Conservation (phyloP, 2,329 filamentous ascomycete species). For the Clathrospora elynae region DNA sequence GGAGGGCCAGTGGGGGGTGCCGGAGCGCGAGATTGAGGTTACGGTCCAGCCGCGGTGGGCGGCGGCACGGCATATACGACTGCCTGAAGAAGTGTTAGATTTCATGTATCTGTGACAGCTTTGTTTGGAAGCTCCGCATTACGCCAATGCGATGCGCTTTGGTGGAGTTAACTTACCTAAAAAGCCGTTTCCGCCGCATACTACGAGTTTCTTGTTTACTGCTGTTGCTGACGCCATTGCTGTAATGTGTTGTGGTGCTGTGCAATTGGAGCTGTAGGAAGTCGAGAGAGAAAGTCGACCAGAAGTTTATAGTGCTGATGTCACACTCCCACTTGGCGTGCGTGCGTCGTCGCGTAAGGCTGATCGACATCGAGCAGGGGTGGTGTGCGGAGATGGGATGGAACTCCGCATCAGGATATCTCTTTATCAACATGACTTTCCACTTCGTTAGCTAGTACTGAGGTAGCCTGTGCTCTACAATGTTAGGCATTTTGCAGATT, state of each 20-base stretch:
- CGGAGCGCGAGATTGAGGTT: constrained; percentile 89
- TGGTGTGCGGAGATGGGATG: constrained; percentile 17
- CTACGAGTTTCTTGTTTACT: constrained; percentile 77
- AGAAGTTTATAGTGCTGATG: constrained; percentile 40
- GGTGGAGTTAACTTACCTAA: constrained; percentile 61
- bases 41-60: constrained; percentile 88
- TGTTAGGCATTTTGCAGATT: too few species aligned
- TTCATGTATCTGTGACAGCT: background rate
- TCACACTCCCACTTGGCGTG: constrained; percentile 36
- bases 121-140: constrained; percentile 5
- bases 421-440: too few species aligned
- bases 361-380: constrained; percentile 35
- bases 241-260: constrained; percentile 18
- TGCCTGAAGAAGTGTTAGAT: constrained; percentile 51
- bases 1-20: constrained; percentile 81
- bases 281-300: too few species aligned
- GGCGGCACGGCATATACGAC: constrained; percentile 88
- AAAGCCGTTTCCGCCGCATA: constrained; percentile 94
- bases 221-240: constrained; percentile 60
- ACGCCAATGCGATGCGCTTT: background rate
- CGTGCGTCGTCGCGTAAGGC: constrained; percentile 31
- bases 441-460: too few species aligned
- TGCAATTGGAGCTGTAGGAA: constrained; percentile 5
- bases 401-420: constrained; percentile 8
- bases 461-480: too few species aligned